A percentile compares a stretch with the other conserved stretches of the same genome.
phyloP scores from a whole-genome alignment of 2,329 filamentous ascomycete genomes.

The Talaromyces sp. region DNA sequence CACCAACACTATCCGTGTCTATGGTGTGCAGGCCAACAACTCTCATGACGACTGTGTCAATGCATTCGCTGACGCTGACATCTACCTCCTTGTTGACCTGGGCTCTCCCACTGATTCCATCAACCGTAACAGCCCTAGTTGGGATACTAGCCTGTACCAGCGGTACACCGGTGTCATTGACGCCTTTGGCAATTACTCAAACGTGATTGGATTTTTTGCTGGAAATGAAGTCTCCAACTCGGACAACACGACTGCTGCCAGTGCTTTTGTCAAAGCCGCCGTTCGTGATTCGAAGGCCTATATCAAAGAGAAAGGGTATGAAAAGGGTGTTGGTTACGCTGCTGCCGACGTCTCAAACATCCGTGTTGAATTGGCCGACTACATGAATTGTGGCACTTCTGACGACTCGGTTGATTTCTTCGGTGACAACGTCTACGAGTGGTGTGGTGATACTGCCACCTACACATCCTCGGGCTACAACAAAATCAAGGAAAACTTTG shows the following conservation, averaged over 20 bases:
- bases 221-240: conserved; percentile 96
- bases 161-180: conserved; percentile 85
- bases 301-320: conserved; percentile 73
- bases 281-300: conserved; percentile 94
- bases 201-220: conserved; percentile 95
- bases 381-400: conserved; percentile 81
- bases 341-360: conserved; percentile 88
- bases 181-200: conserved; percentile 72
- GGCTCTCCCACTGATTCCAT: conserved; percentile 77
- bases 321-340: conserved; percentile 90
- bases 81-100: conserved; percentile 92
- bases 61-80: conserved; percentile 73
- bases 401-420: conserved; percentile 81
- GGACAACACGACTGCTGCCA: conserved; percentile 79
- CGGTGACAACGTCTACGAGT: conserved; percentile 99
- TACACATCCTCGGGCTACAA: conserved; percentile 74
- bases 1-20: conserved; percentile 93
- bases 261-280: conserved; percentile 94
- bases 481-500: conserved; percentile 78
- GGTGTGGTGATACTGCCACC: conserved; percentile 85
- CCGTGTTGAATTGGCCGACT: conserved; percentile 74
- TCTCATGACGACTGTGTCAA: conserved; percentile 84
- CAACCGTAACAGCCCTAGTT: conserved; percentile 70
- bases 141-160: conserved; percentile 70
- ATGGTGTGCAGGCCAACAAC: conserved; percentile 74